These are phyloP conservation scores for Sphaerobolus stellatus DNA, from an alignment of 1,284 basidiomycete genomes.

Conservation along the genomic window DNA sequence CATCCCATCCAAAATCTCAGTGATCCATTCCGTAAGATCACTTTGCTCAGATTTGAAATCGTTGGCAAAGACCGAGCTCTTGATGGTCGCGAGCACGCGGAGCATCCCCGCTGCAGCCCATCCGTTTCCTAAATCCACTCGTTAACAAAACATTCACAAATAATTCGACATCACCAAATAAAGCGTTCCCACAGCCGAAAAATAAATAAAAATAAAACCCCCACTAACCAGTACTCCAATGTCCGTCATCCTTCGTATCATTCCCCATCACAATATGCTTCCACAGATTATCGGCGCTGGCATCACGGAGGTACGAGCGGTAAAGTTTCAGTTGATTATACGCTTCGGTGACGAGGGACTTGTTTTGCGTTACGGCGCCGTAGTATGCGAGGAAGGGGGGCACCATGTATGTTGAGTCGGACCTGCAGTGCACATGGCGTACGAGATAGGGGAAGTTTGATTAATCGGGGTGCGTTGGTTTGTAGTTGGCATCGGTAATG, in stretches of 20 bases:
- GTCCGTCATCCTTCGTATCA: constrained; percentile 53
- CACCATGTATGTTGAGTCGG: constrained; percentile 83
- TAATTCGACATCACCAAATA: not conserved
- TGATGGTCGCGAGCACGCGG: constrained; percentile 75
- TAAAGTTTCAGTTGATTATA: constrained; percentile 82
- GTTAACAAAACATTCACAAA: not conserved
- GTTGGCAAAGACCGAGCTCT: constrained; percentile 55
- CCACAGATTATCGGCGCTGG: constrained; percentile 50
- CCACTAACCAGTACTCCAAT: constrained; percentile 69
- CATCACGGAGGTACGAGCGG: constrained; percentile 59
- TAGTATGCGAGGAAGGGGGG: constrained; percentile 93
- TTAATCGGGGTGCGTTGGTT: constrained; percentile 7
- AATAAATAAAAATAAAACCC: too few relatives aligned
- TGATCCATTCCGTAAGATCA: constrained; percentile 66
- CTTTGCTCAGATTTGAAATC: constrained; percentile 52
- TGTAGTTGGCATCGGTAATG: too few relatives aligned
- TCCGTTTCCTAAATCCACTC: constrained; percentile 59
- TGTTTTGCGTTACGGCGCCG: constrained; percentile 68
- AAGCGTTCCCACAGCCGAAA: too few relatives aligned
- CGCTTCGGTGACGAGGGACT: constrained; percentile 64
- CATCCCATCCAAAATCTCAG: constrained; percentile 73
- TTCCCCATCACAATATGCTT: constrained; percentile 63
- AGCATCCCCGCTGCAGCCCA: constrained; percentile 88
- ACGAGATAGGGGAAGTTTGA: constrained; percentile 1
- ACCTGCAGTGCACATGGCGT: constrained; percentile 41